Evolutionary conservation across 352 stramenopile species (phyloP).

Genomic region (Phytophthora podocarpi): DNA sequence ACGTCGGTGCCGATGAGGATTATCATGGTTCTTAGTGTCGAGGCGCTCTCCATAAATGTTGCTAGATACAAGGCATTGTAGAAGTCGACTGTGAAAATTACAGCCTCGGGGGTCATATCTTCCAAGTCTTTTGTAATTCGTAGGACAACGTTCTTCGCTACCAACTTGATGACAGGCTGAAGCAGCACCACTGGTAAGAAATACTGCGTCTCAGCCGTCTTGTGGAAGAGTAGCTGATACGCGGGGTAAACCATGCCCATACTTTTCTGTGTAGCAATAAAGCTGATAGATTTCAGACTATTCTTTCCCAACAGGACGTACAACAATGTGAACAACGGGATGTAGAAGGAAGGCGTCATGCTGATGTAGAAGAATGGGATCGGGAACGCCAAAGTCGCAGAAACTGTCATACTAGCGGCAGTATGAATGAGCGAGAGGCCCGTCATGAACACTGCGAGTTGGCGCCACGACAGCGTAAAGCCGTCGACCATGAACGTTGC

Average conservation of each 20-base stretch:
- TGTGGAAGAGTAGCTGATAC: conserved; percentile 21
- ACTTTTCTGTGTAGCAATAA: conserved; percentile 8
- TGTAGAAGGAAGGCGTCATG: conserved; percentile 25
- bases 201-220: neutral
- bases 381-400: conserved; percentile 3
- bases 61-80: conserved; percentile 30
- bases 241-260: conserved; percentile 24
- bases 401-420: neutral
- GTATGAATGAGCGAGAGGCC: conserved; percentile 4
- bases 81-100: conserved; percentile 32
- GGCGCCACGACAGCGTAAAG: conserved; percentile 2
- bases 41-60: conserved; percentile 28
- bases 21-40: neutral
- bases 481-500: conserved; percentile 16
- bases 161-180: conserved; percentile 21
- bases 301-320: neutral
- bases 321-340: conserved; percentile 6
- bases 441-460: neutral
- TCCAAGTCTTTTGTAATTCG: conserved; percentile 13
- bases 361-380: conserved; percentile 33
- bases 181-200: conserved; percentile 14
- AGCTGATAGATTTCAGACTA: neutral
- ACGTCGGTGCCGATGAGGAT: conserved; percentile 13
- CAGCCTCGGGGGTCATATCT: conserved; percentile 21
- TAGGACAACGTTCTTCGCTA: conserved; percentile 20